A percentile compares a stretch with the other conserved stretches of the same genome.
phyloP scores from a whole-genome alignment of 208 protist species.

The Blechomonas ayalai region DNA sequence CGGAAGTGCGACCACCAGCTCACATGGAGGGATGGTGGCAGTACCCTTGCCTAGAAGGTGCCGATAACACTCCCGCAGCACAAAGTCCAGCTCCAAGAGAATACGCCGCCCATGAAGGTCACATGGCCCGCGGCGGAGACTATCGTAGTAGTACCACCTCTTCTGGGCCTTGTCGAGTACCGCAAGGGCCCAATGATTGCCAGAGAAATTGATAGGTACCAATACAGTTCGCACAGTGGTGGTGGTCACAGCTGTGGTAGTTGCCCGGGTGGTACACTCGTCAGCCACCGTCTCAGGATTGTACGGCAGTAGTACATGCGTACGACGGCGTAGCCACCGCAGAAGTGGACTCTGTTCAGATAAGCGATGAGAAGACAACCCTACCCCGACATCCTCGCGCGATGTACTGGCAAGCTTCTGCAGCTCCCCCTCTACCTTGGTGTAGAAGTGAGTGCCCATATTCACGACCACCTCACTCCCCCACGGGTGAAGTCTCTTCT shows the following conservation, averaged over 20 bases:
- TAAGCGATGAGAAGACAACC: slow-evolving; percentile 22
- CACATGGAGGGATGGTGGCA: no score
- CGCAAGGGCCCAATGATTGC: slow-evolving; percentile 70
- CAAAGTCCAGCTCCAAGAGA: slow-evolving; percentile 8
- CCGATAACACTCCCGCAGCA: slow-evolving; percentile 7
- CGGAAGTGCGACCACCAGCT: no score
- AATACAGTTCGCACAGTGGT: slow-evolving; percentile 43
- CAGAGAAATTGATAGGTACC: slow-evolving; percentile 63
- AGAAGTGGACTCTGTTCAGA: slow-evolving; percentile 26
- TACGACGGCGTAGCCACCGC: slow-evolving; percentile 67
- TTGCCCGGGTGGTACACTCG: no score
- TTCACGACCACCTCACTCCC: slow-evolving; percentile 17
- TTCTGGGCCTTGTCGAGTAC: slow-evolving; percentile 34
- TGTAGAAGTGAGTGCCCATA: slow-evolving; percentile 76
- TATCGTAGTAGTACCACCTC: slow-evolving; percentile 64
- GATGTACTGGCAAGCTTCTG: neutral
- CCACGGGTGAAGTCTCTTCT: no score
- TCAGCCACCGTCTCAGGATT: neutral
- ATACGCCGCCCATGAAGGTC: neutral
- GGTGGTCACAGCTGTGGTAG: neutral
- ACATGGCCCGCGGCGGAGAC: slow-evolving; percentile 24
- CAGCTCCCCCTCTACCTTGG: slow-evolving; percentile 55
- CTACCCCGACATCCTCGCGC: no score
- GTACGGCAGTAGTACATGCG: slow-evolving; percentile 45
- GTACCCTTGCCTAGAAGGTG: no score